phyloP scores from a whole-genome alignment of 2,329 filamentous ascomycete species.

The Cyclaneusma minus region DNA sequence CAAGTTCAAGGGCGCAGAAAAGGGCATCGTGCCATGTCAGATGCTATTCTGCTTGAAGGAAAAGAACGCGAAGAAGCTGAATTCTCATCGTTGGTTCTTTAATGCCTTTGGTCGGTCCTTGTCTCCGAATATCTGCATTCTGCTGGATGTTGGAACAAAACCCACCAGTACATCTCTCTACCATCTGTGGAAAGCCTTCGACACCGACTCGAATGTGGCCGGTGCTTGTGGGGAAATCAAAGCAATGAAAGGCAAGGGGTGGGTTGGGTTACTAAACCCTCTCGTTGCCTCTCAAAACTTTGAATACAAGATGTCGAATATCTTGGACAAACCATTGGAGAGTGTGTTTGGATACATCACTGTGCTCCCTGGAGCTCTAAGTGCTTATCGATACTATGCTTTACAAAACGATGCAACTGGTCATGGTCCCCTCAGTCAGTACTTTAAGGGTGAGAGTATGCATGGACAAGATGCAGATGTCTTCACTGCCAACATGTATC shows the following conservation, averaged over 20 bases:
- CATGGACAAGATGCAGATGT: conserved; percentile 94
- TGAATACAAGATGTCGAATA: conserved; percentile 99
- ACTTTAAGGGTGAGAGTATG: conserved; percentile 97
- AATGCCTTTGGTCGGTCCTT: conserved; percentile 89
- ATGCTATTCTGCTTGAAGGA: conserved; percentile 98
- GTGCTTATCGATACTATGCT: conserved; percentile 89
- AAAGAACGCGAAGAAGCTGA: conserved; percentile 93
- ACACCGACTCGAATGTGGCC: conserved; percentile 92
- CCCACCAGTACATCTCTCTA: conserved; percentile 86
- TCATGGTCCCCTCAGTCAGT: conserved; percentile 88
- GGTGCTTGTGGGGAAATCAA: conserved; percentile 97
- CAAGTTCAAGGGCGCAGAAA: conserved; percentile 98
- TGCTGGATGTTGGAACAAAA: conserved; percentile 90
- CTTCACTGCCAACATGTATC: conserved; percentile 93
- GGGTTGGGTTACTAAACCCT: conserved; percentile 75
- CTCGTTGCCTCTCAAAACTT: conserved; percentile 96
- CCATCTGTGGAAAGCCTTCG: conserved; percentile 97
- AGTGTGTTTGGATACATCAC: conserved; percentile 98
- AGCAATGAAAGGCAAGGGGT: conserved; percentile 81
- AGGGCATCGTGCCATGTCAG: conserved; percentile 95
- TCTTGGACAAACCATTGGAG: conserved; percentile 91
- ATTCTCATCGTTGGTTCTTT: conserved; percentile 98
- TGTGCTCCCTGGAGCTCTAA: conserved; percentile 84
- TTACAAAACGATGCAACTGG: conserved; percentile 94
- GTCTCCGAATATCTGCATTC: conserved; percentile 90